Conservation (phyloP, 2,329 filamentous ascomycete species). For the Colletotrichum chrysophilum region DNA sequence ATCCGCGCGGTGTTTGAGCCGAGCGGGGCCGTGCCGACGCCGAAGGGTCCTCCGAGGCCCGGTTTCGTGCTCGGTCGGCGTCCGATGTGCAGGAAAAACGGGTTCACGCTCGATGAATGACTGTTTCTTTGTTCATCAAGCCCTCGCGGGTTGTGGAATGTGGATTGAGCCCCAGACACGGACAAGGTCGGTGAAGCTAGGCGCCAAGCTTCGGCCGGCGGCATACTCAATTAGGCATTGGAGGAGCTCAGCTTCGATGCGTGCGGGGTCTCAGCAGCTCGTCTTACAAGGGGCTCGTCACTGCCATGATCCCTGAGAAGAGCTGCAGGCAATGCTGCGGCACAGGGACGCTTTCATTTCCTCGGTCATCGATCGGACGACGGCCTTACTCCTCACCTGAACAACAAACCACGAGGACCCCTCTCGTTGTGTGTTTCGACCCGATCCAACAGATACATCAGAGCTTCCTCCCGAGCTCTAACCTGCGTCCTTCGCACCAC, state of each 20-base stretch:
- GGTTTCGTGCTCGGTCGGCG: neutral
- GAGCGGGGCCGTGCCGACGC: neutral
- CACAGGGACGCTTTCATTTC: neutral
- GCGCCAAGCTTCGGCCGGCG: neutral
- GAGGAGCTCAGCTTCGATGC: neutral
- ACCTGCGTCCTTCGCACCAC: neutral
- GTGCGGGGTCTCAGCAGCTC: constrained; percentile 3
- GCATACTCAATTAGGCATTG: neutral
- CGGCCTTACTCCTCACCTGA: neutral
- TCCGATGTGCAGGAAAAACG: neutral
- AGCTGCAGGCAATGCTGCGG: neutral
- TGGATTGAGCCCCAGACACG: neutral
- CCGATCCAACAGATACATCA: neutral
- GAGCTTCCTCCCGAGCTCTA: neutral
- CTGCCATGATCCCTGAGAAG: neutral
- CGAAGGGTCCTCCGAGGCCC: neutral
- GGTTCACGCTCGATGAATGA: neutral
- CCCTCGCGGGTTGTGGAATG: neutral
- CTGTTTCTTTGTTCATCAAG: neutral
- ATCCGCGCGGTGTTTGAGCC: neutral
- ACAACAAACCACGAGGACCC: neutral
- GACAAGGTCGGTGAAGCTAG: neutral
- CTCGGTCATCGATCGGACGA: constrained; percentile 1
- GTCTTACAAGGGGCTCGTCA: neutral
- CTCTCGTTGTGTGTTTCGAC: neutral